Conservation (phyloP, 192 early-diverging fungal genomes). For the Backusella westeae region DNA sequence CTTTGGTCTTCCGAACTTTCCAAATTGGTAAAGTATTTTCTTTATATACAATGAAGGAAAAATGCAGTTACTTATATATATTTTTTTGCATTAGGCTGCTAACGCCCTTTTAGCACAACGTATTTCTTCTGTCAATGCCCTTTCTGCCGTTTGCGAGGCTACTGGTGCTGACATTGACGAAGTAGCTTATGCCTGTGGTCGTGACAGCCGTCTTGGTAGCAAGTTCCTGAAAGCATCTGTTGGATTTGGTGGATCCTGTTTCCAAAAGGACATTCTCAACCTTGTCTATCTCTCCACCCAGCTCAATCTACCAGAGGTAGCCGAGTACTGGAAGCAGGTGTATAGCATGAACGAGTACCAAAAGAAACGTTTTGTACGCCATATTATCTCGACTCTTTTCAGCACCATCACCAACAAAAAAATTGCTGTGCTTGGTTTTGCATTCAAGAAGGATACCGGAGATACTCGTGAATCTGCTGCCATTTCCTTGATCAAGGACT, state of each 20-base stretch:
- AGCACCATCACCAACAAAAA: constrained; percentile 79
- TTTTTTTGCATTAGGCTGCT: constrained; percentile 55
- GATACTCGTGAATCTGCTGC: constrained; percentile 93
- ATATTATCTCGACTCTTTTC: constrained; percentile 69
- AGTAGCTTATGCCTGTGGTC: constrained; percentile 85
- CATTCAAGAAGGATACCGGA: constrained; percentile 93
- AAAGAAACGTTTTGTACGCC: constrained; percentile 75
- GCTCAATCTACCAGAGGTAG: constrained; percentile 84
- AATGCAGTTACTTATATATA: too few relatives aligned
- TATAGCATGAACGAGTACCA: constrained; percentile 90
- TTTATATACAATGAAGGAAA: background rate
- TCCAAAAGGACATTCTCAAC: constrained; percentile 93
- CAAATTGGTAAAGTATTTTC: constrained; percentile 65
- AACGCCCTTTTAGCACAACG: constrained; percentile 94
- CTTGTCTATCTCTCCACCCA: constrained; percentile 84
- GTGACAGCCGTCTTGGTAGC: constrained; percentile 82
- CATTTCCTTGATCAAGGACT: constrained; percentile 72
- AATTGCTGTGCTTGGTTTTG: constrained; percentile 83
- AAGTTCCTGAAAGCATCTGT: constrained; percentile 89
- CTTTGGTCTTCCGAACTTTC: constrained; percentile 92
- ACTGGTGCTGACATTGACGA: constrained; percentile 88
- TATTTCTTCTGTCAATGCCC: constrained; percentile 87
- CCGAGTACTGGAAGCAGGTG: constrained; percentile 90
- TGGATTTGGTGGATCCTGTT: constrained; percentile 93
- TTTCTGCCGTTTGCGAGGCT: constrained; percentile 89